Evolutionary conservation across 164 flowering plant species (phyloP).

Genomic region (Amborella trichopoda): DNA sequence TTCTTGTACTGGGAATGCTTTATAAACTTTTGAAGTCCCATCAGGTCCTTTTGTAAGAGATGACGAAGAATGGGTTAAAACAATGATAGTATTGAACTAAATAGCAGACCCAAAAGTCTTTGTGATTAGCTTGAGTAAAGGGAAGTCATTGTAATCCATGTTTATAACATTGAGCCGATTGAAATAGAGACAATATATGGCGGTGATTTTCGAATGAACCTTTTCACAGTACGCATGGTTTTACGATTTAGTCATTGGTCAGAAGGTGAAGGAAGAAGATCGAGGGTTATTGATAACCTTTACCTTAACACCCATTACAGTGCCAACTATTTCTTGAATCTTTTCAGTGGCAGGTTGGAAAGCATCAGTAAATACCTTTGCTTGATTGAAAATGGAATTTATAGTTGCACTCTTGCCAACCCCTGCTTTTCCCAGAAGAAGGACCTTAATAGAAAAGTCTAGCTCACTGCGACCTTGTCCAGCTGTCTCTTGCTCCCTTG

Average conservation of each 20-base stretch:
- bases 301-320: conserved; percentile 51
- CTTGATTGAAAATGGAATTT: conserved; percentile 73
- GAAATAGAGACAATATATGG: conserved; percentile 84
- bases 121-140: conserved; percentile 72
- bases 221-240: conserved; percentile 59
- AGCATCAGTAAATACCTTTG: conserved; percentile 57
- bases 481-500: conserved; percentile 49
- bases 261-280: conserved; percentile 53
- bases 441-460: conserved; percentile 63
- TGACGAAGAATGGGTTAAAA: conserved; percentile 75
- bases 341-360: conserved; percentile 66
- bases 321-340: conserved; percentile 59
- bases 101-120: conserved; percentile 73
- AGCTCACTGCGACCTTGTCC: conserved; percentile 31
- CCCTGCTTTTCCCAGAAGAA: conserved; percentile 87
- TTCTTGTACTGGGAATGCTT: conserved; percentile 53
- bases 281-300: conserved; percentile 86
- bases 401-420: conserved; percentile 97
- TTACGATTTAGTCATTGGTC: conserved; percentile 49
- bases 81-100: conserved; percentile 90
- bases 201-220: conserved; percentile 42
- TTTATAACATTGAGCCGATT: conserved; percentile 79
- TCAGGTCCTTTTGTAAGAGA: conserved; percentile 75
- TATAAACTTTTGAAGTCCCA: conserved; percentile 60
- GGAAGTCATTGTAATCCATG: conserved; percentile 54